These are phyloP conservation scores for Xylariaceae sp. DNA, from an alignment of 2,329 filamentous ascomycete genomes.

Conservation along the genomic window DNA sequence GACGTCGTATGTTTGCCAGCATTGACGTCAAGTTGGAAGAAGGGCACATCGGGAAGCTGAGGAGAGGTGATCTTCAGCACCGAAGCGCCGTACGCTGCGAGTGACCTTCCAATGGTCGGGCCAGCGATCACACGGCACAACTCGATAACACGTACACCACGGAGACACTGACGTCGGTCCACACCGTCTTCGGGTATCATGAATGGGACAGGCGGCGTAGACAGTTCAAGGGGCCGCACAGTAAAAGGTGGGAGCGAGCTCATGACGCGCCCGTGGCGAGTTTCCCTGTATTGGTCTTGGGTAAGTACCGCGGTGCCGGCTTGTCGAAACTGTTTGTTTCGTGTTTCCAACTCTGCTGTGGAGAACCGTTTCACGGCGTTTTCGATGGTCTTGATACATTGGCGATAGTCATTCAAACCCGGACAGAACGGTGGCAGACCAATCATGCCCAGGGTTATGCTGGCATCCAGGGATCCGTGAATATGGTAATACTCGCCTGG, in stretches of 20 bases:
- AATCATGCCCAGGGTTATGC: slow-evolving; percentile 64
- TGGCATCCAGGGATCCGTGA: slow-evolving; percentile 68
- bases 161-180: slow-evolving; percentile 36
- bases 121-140: slow-evolving; percentile 71
- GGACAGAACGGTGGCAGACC: slow-evolving; percentile 58
- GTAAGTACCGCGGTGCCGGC: slow-evolving; percentile 57
- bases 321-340: slow-evolving; percentile 52
- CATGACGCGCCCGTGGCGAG: slow-evolving; percentile 46
- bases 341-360: slow-evolving; percentile 49
- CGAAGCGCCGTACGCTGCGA: slow-evolving; percentile 70
- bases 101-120: slow-evolving; percentile 63
- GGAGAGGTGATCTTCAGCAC: slow-evolving; percentile 68
- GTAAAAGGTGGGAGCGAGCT: slow-evolving; percentile 42
- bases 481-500: slow-evolving; percentile 67
- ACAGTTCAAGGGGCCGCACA: slow-evolving; percentile 45
- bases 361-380: slow-evolving; percentile 51
- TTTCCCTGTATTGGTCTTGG: slow-evolving; percentile 53
- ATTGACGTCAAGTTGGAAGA: slow-evolving; percentile 68
- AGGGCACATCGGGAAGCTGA: slow-evolving; percentile 63
- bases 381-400: slow-evolving; percentile 56
- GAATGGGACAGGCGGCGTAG: slow-evolving; percentile 45
- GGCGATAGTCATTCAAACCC: slow-evolving; percentile 54
- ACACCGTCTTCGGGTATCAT: slow-evolving; percentile 28
- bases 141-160: slow-evolving; percentile 68
- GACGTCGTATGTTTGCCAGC: slow-evolving; percentile 64